These are phyloP conservation scores for Glaciozyma antarctica DNA, from an alignment of 768 basidiomycete species.

Conservation along the genomic window DNA sequence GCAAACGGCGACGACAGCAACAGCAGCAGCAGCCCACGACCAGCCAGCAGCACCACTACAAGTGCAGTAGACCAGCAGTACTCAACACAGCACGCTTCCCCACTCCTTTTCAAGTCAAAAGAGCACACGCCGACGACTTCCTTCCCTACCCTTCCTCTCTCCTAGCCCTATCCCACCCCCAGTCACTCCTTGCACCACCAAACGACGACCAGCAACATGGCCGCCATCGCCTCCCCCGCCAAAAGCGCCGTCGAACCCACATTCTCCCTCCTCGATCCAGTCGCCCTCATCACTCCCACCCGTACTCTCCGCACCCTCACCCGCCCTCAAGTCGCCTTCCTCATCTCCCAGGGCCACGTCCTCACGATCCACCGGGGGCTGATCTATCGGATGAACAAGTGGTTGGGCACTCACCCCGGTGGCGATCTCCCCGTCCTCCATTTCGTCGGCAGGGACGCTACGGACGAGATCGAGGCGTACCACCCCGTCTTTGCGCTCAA, in stretches of 20 bases:
- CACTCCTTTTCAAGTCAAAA: no score
- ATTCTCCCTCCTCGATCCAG: neutral
- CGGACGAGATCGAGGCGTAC: slow-evolving; percentile 88
- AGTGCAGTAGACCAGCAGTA: no score
- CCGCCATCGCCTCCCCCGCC: no score
- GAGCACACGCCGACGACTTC: no score
- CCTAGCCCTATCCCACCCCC: no score
- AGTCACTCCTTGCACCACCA: no score
- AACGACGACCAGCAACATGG: no score
- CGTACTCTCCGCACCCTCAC: neutral
- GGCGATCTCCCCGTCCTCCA: slow-evolving; percentile 81
- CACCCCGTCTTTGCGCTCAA: slow-evolving; percentile 56
- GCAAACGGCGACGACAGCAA: no score
- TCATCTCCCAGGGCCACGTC: slow-evolving; percentile 22
- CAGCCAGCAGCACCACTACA: no score
- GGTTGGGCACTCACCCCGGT: slow-evolving; percentile 84
- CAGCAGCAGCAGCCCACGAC: no score
- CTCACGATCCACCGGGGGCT: slow-evolving; percentile 21
- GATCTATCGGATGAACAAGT: slow-evolving; percentile 42
- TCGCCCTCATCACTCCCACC: slow-evolving; percentile 3
- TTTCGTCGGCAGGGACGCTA: slow-evolving; percentile 88
- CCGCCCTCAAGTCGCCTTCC: slow-evolving; percentile 5
- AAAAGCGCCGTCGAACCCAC: neutral
- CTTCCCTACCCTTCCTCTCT: no score
- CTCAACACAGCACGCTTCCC: no score